Evolutionary conservation across 495 filamentous ascomycete species (phyloP), one percentile per base, ranked within the genome.

Genomic region (Talaromyces adpressus): DNA sequence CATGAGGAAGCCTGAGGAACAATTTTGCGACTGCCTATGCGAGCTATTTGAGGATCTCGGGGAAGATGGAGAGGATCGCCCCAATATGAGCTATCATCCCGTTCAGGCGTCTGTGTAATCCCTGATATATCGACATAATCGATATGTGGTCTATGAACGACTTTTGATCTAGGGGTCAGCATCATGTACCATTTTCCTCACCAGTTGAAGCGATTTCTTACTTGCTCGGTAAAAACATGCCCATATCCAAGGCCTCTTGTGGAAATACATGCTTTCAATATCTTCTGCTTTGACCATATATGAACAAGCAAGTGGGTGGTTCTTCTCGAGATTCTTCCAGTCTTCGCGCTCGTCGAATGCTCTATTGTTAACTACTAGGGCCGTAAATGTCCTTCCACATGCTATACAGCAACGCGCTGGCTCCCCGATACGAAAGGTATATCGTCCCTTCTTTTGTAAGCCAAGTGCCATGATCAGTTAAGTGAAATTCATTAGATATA

Each of bases 191-290:
- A 41, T 27, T 14, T 41, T 1, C 30, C 36, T 49, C 22, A 9
- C 14, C 30, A 27, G n/a, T n/a, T 12, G 9, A 29, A 41, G 14
- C 58, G 8, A 25, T 23, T 61, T 3, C 34, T 39, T 27, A 61
- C 58, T 61, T 61, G 58, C 34, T 61, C 58, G 58, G 6, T 61
- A 47, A 18, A 61, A 61, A 23, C 18, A 11, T 61, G 34, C 14
- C 58, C 58, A 61, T 25, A 47, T 49, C 34, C 23, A 49, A 27
- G 58, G 36, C 6, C 22, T 16, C 39, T 45, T 45, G n/a, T 23
- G 22, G 58, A 61, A 41, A 49, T 61, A 61, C 57, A 47, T 61
- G 32, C 20, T 61, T 49, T 61, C 58, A 27, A 61, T 49, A 45
- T 61, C 58, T 4, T 61, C 36, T 30, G 34, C 34, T 16, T 61